phyloP scores from a whole-genome alignment of 179 eudicot genomes.

The Dionaea muscipula region DNA sequence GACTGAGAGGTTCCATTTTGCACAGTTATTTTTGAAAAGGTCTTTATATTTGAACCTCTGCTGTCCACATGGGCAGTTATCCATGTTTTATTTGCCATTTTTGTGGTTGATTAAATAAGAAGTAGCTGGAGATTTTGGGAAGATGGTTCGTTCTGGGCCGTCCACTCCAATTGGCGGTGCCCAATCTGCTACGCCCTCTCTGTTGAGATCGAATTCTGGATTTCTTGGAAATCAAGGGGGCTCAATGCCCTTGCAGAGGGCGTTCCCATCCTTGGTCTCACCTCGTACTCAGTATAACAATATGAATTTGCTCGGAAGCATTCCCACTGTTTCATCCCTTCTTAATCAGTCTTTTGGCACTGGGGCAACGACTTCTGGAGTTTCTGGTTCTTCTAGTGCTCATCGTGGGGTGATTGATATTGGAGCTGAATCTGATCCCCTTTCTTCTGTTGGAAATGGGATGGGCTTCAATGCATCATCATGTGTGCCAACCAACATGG shows the following conservation, averaged over 20 bases:
- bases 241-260: conserved; percentile 48
- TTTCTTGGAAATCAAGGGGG: conserved; percentile 66
- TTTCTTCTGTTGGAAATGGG: conserved; percentile 48
- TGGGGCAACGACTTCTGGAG: conserved; percentile 44
- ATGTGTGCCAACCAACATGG: conserved; percentile 30
- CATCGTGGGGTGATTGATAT: conserved; percentile 49
- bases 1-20: too few species aligned
- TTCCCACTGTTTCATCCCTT: conserved; percentile 59
- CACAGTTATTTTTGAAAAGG: too few species aligned
- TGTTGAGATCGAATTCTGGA: conserved; percentile 71
- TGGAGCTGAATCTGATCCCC: conserved; percentile 64
- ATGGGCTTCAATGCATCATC: conserved; percentile 50
- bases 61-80: too few species aligned
- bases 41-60: too few species aligned
- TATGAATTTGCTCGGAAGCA: conserved; percentile 61
- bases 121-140: too few species aligned
- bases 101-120: too few species aligned
- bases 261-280: conserved; percentile 55
- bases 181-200: conserved; percentile 56
- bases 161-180: conserved; percentile 61
- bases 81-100: too few species aligned
- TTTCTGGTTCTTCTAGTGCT: conserved; percentile 29
- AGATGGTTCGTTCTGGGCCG: conserved; percentile 73
- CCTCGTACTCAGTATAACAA: conserved; percentile 68
- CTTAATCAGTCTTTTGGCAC: conserved; percentile 69